Evolutionary conservation across 2,329 filamentous ascomycete species (phyloP), one percentile per base, ranked within the genome.

Genomic region (Colletotrichum tofieldiae): DNA sequence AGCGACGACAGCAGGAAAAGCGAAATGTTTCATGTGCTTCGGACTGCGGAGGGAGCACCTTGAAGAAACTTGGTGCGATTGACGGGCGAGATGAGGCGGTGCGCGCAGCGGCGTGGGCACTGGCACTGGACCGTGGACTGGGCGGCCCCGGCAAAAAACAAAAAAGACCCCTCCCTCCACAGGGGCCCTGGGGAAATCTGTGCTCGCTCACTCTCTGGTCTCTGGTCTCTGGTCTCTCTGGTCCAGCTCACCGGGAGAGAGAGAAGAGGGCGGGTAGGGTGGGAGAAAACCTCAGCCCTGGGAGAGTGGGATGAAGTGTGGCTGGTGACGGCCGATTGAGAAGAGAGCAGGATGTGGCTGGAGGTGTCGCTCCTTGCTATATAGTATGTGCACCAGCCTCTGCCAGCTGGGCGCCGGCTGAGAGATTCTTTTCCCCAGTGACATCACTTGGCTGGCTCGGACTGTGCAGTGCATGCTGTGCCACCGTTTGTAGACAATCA

Each of bases 21-120:
- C 68, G 20, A 62, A 63, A 63, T 68, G 65, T 72, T 68, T 69
- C 65, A 69, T 69, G 58, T 72, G 69, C 69, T 72, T 63, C 58
- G 26, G n/a, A n/a, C 47, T 45, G 37, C 45, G 45, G 35, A 51
- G 45, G 45, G 26, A 52, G 35, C 45, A 51, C 32, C 64, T 61
- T 71, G 64, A 62, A 67, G 68, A 71, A 67, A 16, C 1, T 39
- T 29, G 63, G 63, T 37, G 54, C 32, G 49, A 29, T 61, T 45
- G 59, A 32, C 29, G 26, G 58, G 41, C 20, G 58, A 61, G 20
- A 26, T 49, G 62, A 47, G 62, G 62, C 62, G 61, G 51, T 65
- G 62, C 51, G 55, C 37, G 56, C 37, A 41, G 41, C 29, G 49
- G 47, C 58, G 41, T 29, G 47, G 52, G 26, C 52, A 43, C 2